Conservation (phyloP, 2,329 filamentous ascomycete genomes). For the Ophioceras dolichostomum region DNA sequence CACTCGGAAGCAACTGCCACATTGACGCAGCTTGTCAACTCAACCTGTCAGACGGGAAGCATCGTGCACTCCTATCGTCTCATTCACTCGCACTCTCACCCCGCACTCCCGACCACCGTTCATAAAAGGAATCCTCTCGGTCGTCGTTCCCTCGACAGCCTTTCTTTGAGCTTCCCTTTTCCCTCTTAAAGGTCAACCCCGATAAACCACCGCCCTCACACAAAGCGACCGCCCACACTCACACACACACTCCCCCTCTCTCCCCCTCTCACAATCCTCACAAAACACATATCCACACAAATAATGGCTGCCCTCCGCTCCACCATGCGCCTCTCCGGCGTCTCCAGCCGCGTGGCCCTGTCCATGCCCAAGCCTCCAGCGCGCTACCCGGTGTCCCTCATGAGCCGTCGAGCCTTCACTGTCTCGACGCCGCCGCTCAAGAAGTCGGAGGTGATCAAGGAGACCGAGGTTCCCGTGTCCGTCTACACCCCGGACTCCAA, state of each 20-base stretch:
- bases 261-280: too few relatives aligned
- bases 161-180: too few relatives aligned
- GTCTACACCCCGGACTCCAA: constrained; percentile 36
- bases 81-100: too few relatives aligned
- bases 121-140: too few relatives aligned
- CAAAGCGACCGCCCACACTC: neutral
- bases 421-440: constrained; percentile 24
- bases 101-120: too few relatives aligned
- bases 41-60: too few relatives aligned
- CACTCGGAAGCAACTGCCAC: too few relatives aligned
- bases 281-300: constrained; percentile 1
- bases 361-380: constrained; percentile 8
- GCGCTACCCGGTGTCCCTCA: constrained; percentile 4
- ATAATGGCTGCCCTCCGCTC: constrained; percentile 16
- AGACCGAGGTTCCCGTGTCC: constrained; percentile 45
- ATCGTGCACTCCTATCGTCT: too few relatives aligned
- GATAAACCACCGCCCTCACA: constrained; percentile 1
- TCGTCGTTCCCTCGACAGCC: too few relatives aligned
- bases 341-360: constrained; percentile 14
- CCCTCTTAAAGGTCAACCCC: too few relatives aligned
- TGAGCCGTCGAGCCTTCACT: constrained; percentile 20
- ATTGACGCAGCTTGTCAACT: too few relatives aligned
- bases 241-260: neutral
- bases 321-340: constrained; percentile 11
- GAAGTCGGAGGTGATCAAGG: constrained; percentile 37